phyloP scores from a whole-genome alignment of 352 stramenopile genomes.

The Saprolegnia diclina region DNA sequence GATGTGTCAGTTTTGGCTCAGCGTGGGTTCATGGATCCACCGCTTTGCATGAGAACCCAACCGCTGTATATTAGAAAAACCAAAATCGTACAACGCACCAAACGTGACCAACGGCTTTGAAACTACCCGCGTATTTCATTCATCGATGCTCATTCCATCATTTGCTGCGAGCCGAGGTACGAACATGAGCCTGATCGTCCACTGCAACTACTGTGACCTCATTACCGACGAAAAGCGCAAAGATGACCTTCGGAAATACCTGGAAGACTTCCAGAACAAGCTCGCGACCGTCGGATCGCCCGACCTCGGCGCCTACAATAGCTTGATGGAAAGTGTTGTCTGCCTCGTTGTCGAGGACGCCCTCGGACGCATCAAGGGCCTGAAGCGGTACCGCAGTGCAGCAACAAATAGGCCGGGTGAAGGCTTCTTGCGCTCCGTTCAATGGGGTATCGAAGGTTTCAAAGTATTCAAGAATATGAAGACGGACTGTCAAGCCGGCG shows the following conservation, averaged over 20 bases:
- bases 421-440: not conserved
- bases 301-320: too few relatives aligned
- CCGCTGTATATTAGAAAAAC: too few relatives aligned
- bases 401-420: not conserved
- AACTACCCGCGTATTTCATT: too few relatives aligned
- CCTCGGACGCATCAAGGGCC: not conserved
- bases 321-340: too few relatives aligned
- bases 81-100: too few relatives aligned
- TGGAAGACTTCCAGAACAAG: not conserved
- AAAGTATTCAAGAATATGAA: not conserved
- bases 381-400: not conserved
- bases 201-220: not conserved
- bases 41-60: too few relatives aligned
- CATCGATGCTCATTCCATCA: not conserved
- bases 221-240: not conserved
- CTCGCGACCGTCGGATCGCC: not conserved
- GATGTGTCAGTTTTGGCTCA: too few relatives aligned
- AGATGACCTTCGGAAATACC: not conserved
- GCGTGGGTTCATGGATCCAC: too few relatives aligned
- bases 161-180: not conserved
- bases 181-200: not conserved
- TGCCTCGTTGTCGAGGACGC: too few relatives aligned
- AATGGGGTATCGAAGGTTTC: not conserved
- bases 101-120: too few relatives aligned
- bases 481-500: not conserved